A percentile compares a stretch with the other conserved stretches of the same genome.
These are phyloP conservation scores for Parietaria judaica DNA, from an alignment of 306 rosid species.

Conservation along the genomic window DNA sequence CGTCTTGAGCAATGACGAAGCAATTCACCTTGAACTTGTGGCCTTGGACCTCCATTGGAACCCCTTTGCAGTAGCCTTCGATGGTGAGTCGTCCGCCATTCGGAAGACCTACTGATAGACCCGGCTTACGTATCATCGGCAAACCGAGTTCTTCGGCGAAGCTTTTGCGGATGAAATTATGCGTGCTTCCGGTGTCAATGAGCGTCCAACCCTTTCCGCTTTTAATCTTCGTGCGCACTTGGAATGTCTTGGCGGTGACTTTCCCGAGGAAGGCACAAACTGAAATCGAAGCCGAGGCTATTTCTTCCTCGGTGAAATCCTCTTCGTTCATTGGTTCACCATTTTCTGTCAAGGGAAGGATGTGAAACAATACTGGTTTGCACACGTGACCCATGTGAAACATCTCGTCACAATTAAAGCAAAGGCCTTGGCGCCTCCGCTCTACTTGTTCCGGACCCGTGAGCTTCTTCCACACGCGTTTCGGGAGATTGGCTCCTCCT, in stretches of 20 bases:
- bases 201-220: background rate
- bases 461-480: background rate
- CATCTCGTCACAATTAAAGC: background rate
- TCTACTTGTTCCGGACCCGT: background rate
- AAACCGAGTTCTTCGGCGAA: background rate
- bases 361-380: background rate
- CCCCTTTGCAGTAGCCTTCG: background rate
- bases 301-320: background rate
- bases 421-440: background rate
- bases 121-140: background rate
- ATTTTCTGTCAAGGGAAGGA: background rate
- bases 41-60: background rate
- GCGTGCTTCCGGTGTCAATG: background rate
- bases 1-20: background rate
- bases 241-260: background rate
- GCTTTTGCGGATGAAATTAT: background rate
- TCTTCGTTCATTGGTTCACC: background rate
- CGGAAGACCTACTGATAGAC: background rate
- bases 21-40: background rate
- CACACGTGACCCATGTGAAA: background rate
- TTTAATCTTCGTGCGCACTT: background rate
- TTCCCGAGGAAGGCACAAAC: background rate
- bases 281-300: background rate
- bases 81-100: background rate
- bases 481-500: background rate